Evolutionary conservation across 2,329 filamentous ascomycete species (phyloP), one percentile per base, ranked within the genome.

Genomic region (Dothideomycetes sp.): DNA sequence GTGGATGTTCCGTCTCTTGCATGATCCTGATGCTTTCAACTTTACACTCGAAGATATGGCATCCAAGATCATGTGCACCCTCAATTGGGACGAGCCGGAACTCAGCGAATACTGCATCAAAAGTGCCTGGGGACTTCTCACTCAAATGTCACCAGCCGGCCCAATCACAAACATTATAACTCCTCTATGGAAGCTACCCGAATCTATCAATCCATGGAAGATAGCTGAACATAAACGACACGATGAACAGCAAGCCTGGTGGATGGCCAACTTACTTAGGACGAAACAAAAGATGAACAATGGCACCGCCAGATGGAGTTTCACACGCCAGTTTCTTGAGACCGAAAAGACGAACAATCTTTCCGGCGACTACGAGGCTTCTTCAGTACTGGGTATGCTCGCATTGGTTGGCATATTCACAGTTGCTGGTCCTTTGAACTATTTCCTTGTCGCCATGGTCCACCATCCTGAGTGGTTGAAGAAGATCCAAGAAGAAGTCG

Each of bases 111-210:
- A 67, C 45, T 65, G 66, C 44, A 70, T 63, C 8, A 63, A 64
- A 35, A 69, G 65, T 43, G 71, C 71, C 2, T 73, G 69, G 70
- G 70, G 70, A n/a, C 58, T 74, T 1, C 56, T 75, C 12, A 72
- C 63, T 4, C 70, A 74, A 39, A 75, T 75, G 70, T 74, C 70
- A 1, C 71, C 71, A 0, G 70, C 71, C 18, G 71, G 71, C 0
- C 70, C 71, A 1, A 69, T 75, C 45, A 74, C 70, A n/a, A 75
- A 74, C 43, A 63, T 73, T 3, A 38, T 74, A 31, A 73, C 70
- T 3, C 70, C 69, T 4, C 59, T 75, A 0, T 73, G 70, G 70
- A 62, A 72, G 42, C 50, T 74, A 1, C 70, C 70, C 2, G 54
- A 59, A 41, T 46, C 54, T 11, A 58, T 73, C 34, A 73, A 73